Percentiles rank a stretch among this genome's conserved stretches.
These are phyloP conservation scores for Hypericum perforatum DNA, from an alignment of 345 rosid genomes.

Conservation along the genomic window DNA sequence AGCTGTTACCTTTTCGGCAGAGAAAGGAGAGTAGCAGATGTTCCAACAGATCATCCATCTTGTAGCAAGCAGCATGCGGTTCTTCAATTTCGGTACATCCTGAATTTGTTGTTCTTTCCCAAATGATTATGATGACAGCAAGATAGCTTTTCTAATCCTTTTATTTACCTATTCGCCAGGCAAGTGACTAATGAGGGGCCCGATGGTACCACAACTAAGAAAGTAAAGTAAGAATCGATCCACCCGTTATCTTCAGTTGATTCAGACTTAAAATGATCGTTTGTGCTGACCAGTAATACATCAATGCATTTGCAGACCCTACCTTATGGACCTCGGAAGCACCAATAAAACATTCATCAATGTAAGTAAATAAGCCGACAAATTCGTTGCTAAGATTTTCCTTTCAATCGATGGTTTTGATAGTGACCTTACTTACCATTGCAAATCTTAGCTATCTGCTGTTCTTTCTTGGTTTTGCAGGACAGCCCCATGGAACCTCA, in stretches of 20 bases:
- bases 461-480: conserved; percentile 35
- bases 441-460: conserved; percentile 6
- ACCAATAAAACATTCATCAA: conserved; percentile 85
- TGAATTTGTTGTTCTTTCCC: conserved; percentile 10
- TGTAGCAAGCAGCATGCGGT: conserved; percentile 99
- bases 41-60: conserved; percentile 98
- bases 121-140: background rate
- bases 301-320: conserved; percentile 48
- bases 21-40: conserved; percentile 85
- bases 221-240: conserved; percentile 43
- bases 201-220: conserved; percentile 58
- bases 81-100: conserved; percentile 66
- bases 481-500: conserved; percentile 78
- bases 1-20: conserved; percentile 94
- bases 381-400: conserved; percentile 12
- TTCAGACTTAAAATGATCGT: background rate
- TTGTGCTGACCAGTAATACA: too few species aligned
- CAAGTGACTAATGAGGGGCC: conserved; percentile 65
- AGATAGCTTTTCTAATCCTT: conserved; percentile 9
- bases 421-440: background rate
- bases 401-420: background rate
- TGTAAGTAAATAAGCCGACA: conserved; percentile 30
- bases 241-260: conserved; percentile 1
- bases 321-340: conserved; percentile 96
- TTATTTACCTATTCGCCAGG: conserved; percentile 32